Evolutionary conservation across 2,329 filamentous ascomycete species (phyloP).

Genomic region (Curvularia sp.): DNA sequence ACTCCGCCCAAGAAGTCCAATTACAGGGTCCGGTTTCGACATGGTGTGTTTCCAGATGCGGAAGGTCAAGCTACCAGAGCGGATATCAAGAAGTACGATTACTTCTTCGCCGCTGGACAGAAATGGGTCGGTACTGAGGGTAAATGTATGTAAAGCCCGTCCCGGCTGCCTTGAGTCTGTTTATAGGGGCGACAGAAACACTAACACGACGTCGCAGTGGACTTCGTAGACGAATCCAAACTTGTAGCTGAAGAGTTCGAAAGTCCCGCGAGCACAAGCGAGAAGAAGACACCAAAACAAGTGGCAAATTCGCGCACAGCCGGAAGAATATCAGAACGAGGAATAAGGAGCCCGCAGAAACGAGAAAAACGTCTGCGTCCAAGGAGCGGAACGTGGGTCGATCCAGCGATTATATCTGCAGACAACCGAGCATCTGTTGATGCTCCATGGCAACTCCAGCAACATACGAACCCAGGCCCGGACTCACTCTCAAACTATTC

Average conservation of each 20-base stretch:
- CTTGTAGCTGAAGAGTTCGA: conserved; percentile 24
- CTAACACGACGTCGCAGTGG: conserved; percentile 13
- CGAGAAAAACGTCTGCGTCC: background rate
- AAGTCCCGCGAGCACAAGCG: background rate
- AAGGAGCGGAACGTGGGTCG: background rate
- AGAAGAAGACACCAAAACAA: conserved; percentile 10
- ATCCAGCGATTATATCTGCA: background rate
- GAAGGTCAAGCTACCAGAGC: conserved; percentile 26
- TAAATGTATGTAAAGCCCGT: conserved; percentile 19
- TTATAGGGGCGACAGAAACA: too few relatives aligned
- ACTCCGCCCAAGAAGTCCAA: conserved; percentile 21
- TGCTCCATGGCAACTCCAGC: conserved; percentile 9
- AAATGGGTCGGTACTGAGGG: conserved; percentile 24
- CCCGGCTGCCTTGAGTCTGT: too few relatives aligned
- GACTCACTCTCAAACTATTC: conserved; percentile 20
- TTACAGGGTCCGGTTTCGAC: conserved; percentile 31
- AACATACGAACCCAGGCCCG: conserved; percentile 16
- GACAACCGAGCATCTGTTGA: background rate
- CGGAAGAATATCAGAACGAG: conserved; percentile 5
- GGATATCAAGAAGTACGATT: conserved; percentile 37
- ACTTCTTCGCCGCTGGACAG: conserved; percentile 29
- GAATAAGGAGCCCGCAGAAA: background rate
- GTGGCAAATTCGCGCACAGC: conserved; percentile 4
- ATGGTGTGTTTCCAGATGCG: conserved; percentile 27
- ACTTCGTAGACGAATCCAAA: conserved; percentile 29